Base-by-base conservation (phyloP, 2,329 filamentous ascomycete species). In the Paraphoma chrysanthemicola region DNA sequence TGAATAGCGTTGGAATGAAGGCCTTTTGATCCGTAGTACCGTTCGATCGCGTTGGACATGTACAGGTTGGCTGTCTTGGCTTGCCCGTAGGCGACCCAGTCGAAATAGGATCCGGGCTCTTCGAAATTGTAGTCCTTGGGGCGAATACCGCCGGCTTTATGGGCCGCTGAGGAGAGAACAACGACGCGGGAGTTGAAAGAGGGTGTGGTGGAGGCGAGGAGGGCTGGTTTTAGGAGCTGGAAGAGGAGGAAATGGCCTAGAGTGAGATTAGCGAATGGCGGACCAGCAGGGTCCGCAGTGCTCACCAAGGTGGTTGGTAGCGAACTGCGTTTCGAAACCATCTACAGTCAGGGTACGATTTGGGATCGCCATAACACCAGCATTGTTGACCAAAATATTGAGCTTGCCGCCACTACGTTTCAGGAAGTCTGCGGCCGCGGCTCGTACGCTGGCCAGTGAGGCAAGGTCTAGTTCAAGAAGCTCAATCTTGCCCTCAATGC, bases 51-150 rank as follows among this genome's bases (percentile, higher is more conserved):
- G 56, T 81, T 84, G 5, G 83, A 79, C 55, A 82, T 80, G 62
- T 78, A 83, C 18, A 85, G 76, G 54, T 82, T 83, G 8, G 83
- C 83, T 0, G 78, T 77, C 62, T 86, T 87, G 39, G 76, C 74
- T 57, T 83, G 79, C 0, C 74, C 79, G 60, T 86, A 86, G 1
- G 80, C 75, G 1, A 54, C 38, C 54, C 66, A 73, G 0, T 73
- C 23, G n/a, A 50, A 16, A 31, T 63, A 63, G 59, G 23, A 23
- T 23, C 80, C 80, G 46, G 77, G 72, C 56, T 79, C 78, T 1
- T 36, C 48, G 33, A 81, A 66, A 4, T 72, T 73, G 1, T 68
- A 71, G 3, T 71, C 38, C 9, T 28, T 9, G 2, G 17, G 12
- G 5, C 23, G 23, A 5, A 23, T 23, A 5, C 23, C 23, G 5